phyloP scores from a whole-genome alignment of 805 yeast species.

The Wickerhamiella hasegawae region DNA sequence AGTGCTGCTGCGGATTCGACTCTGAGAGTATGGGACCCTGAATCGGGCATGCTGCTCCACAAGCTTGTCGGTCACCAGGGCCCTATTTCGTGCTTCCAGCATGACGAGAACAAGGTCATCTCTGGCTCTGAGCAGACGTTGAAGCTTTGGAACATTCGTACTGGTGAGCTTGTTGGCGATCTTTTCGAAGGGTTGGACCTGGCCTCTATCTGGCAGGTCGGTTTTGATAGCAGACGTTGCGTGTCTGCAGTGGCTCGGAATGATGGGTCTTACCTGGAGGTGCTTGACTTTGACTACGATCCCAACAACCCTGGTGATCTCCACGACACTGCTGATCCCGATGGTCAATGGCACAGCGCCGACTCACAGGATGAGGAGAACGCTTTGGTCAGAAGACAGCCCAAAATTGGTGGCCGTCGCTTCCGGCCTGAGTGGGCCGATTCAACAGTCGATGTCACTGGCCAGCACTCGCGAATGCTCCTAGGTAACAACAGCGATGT shows the following conservation, averaged over 20 bases:
- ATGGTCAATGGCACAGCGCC: too few relatives aligned
- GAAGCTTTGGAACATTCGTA: slow-evolving; percentile 71
- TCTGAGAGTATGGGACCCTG: slow-evolving; percentile 84
- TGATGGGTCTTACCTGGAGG: slow-evolving; percentile 60
- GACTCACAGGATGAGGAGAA: too few relatives aligned
- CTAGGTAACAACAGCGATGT: too few relatives aligned
- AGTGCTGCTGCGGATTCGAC: slow-evolving; percentile 96
- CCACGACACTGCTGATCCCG: too few relatives aligned
- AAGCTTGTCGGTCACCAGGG: slow-evolving; percentile 62
- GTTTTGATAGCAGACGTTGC: slow-evolving; percentile 68
- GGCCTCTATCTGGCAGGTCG: slow-evolving; percentile 79
- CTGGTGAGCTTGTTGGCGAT: slow-evolving; percentile 60
- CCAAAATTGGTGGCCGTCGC: too few relatives aligned
- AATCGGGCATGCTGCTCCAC: slow-evolving; percentile 46
- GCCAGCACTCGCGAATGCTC: too few relatives aligned
- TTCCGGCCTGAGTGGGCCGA: too few relatives aligned
- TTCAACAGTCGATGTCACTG: too few relatives aligned
- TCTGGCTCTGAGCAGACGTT: slow-evolving; percentile 82
- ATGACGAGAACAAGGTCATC: slow-evolving; percentile 66
- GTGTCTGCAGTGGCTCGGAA: slow-evolving; percentile 80
- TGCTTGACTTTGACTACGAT: slow-evolving; percentile 55
- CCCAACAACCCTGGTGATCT: slow-evolving; percentile 8
- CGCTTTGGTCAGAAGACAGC: too few relatives aligned
- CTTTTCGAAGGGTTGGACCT: slow-evolving; percentile 54
- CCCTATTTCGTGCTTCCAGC: slow-evolving; percentile 88